Conservation (phyloP, 352 stramenopile species). For the Globisporangium lucens region DNA sequence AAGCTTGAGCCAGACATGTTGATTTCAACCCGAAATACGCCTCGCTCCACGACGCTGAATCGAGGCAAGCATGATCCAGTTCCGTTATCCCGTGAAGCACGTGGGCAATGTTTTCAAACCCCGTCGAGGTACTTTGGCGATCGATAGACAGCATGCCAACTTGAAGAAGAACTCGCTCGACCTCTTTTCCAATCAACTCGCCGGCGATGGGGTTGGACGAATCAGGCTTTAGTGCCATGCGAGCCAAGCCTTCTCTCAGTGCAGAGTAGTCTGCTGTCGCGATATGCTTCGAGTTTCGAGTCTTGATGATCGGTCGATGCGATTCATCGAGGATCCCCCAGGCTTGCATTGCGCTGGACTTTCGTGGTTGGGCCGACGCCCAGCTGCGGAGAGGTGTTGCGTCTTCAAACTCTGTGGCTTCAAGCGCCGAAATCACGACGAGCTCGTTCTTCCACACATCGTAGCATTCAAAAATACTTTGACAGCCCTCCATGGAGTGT, state of each 20-base stretch:
- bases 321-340: slow-evolving; percentile 26
- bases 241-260: slow-evolving; percentile 22
- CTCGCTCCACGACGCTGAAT: slow-evolving; percentile 39
- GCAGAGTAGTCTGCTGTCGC: slow-evolving; percentile 3
- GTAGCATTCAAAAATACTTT: slow-evolving; percentile 31
- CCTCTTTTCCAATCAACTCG: slow-evolving; percentile 35
- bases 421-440: slow-evolving; percentile 23
- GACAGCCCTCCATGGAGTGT: slow-evolving; percentile 22
- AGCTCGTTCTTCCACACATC: slow-evolving; percentile 41
- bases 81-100: neutral
- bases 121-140: neutral
- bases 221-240: slow-evolving; percentile 29
- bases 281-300: neutral
- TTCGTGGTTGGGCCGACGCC: neutral
- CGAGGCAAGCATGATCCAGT: slow-evolving; percentile 28
- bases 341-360: slow-evolving; percentile 18
- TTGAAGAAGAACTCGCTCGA: slow-evolving; percentile 29
- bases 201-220: slow-evolving; percentile 31
- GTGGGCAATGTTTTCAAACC: neutral
- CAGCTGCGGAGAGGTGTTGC: neutral
- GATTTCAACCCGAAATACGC: slow-evolving; percentile 10
- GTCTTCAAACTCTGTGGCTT: slow-evolving; percentile 5
- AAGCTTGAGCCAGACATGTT: neutral
- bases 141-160: slow-evolving; percentile 9
- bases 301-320: neutral